Evolutionary conservation across 257 asterid genomes (phyloP).

Genomic region (Gentiana macrophylla): DNA sequence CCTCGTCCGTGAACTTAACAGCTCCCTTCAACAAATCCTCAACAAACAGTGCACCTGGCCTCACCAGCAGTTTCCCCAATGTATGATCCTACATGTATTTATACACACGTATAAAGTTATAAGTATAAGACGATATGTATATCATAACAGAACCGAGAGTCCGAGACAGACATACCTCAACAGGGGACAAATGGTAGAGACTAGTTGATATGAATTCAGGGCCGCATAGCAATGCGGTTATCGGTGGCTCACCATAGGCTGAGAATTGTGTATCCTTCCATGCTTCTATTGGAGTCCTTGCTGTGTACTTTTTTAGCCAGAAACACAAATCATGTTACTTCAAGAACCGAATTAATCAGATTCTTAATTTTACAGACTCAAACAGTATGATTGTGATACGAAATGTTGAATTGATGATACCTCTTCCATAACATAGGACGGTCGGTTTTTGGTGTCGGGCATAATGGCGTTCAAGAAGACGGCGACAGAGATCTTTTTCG

Average conservation of each 20-base stretch:
- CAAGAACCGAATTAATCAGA: too few relatives aligned
- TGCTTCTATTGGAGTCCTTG: conserved; percentile 34
- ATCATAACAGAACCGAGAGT: too few relatives aligned
- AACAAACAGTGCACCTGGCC: conserved; percentile 54
- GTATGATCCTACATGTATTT: conserved; percentile 27
- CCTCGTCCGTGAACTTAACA: conserved; percentile 28
- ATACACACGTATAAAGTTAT: too few relatives aligned
- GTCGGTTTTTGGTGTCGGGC: conserved; percentile 45
- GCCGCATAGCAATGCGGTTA: conserved; percentile 31
- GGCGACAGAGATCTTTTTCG: conserved; percentile 34
- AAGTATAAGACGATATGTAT: too few relatives aligned
- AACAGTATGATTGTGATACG: too few relatives aligned
- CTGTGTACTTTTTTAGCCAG: conserved; percentile 26
- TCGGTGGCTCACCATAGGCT: conserved; percentile 43
- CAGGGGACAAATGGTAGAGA: conserved; percentile 40
- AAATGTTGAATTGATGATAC: conserved; percentile 8
- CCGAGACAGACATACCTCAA: conserved; percentile 21
- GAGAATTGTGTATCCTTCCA: conserved; percentile 49
- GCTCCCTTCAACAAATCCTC: conserved; percentile 35
- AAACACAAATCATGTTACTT: background rate
- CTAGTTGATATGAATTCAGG: conserved; percentile 47
- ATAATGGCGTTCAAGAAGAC: conserved; percentile 44
- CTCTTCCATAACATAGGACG: conserved; percentile 46
- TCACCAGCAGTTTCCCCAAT: conserved; percentile 30
- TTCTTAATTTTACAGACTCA: too few relatives aligned